Conservation (phyloP, 176 grass and related monocot genomes). For the Metroxylon sagu region DNA sequence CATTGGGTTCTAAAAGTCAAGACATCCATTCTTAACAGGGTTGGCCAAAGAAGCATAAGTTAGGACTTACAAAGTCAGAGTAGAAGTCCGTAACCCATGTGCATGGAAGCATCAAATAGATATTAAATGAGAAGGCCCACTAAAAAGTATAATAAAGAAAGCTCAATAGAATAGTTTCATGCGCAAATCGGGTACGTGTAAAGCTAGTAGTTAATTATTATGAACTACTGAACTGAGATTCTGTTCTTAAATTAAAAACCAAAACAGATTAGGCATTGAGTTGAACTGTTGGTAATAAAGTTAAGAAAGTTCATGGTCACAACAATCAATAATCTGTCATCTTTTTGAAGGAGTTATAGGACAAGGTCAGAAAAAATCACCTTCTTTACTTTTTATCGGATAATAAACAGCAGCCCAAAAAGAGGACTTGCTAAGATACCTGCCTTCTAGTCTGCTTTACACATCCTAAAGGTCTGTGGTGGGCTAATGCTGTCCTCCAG, state of each 20-base stretch:
- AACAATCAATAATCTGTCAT: too few species aligned
- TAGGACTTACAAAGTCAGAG: background rate
- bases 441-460: background rate
- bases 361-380: background rate
- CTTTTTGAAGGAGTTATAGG: background rate
- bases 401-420: background rate
- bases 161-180: background rate
- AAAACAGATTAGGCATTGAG: background rate
- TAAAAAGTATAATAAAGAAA: background rate
- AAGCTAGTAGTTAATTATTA: background rate
- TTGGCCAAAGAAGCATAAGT: background rate
- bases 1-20: background rate
- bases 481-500: background rate
- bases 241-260: background rate
- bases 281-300: background rate
- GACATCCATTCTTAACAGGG: slow-evolving; percentile 1
- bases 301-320: too few species aligned
- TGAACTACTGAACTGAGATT: slow-evolving; percentile 3
- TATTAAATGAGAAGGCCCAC: background rate
- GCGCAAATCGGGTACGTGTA: background rate
- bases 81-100: background rate
- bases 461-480: background rate
- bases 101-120: background rate
- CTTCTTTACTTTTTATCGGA: background rate
- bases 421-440: background rate